Evolutionary conservation across 345 rosid genomes (phyloP), one percentile per base, ranked within the genome.

Genomic region (Pistacia vera): DNA sequence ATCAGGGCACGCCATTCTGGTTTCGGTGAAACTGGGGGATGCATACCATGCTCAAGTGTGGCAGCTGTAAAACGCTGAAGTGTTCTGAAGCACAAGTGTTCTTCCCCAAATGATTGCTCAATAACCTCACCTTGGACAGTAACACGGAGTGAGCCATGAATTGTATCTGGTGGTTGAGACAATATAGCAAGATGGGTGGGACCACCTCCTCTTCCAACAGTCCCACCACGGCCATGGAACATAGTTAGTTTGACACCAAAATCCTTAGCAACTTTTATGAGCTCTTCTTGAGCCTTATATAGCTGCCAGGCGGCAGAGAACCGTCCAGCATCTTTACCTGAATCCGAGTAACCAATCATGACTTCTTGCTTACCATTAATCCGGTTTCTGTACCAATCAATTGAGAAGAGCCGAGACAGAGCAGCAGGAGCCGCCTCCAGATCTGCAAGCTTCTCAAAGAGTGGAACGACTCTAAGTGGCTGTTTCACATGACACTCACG

Each of bases 171-270:
- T n/a, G 98, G 99, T 87, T 96, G 99, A 83, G 99, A 96, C 87
- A 94, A 80, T 73, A 94, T 96, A 81, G 99, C 99, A 75, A 96
- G 97, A 85, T 96, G 98, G 61, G 98, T 94, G 28, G 99, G 99
- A 64, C 99, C 98, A 71, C 99, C 99, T 73, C 99, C 99, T 87
- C 99, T 87, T 79, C 99, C 99, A 30, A 96, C 98, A 2, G 98
- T 96, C 56, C 99, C 99, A 77, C 99, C 99, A 70, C 99, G 97
- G 25, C 99, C 99, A 76, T 96, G 99, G 86, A 96, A 96, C 98
- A 96, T 94, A 6, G 99, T 96, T 22, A 96, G 90, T 85, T 96
- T 96, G 52, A 96, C 91, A 52, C 98, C 97, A 73, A 55, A 91
- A 66, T 89, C 12, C 86, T 96, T 96, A 52, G 98, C 92, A 33